phyloP scores from a whole-genome alignment of 2,329 filamentous ascomycete species.

The Penicillium freii region DNA sequence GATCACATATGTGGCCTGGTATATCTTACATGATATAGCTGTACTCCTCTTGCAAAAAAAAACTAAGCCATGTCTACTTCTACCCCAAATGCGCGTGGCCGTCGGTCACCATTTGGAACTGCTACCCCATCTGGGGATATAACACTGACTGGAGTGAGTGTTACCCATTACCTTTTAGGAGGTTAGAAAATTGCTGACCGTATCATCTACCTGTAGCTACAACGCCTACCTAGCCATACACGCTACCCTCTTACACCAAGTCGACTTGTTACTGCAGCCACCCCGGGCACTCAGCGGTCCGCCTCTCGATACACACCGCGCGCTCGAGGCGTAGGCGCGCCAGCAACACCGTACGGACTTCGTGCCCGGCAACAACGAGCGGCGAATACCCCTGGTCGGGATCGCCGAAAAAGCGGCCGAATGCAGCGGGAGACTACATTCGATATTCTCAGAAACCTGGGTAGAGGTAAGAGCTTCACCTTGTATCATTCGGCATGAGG shows the following conservation, averaged over 20 bases:
- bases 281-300: constrained; percentile 35
- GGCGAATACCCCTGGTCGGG: constrained; percentile 50
- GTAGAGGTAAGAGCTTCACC: constrained; percentile 43
- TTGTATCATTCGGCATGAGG: not conserved
- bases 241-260: constrained; percentile 39
- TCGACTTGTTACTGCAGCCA: constrained; percentile 28
- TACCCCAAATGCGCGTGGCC: constrained; percentile 31
- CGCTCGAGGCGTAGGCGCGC: constrained; percentile 36
- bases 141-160: constrained; percentile 28
- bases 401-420: constrained; percentile 51
- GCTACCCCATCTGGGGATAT: constrained; percentile 31
- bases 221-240: constrained; percentile 33
- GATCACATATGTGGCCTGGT: not conserved
- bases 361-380: constrained; percentile 55
- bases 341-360: constrained; percentile 56
- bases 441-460: constrained; percentile 53
- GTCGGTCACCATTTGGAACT: constrained; percentile 23
- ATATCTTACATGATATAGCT: not conserved
- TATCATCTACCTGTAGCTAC: constrained; percentile 25
- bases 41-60: not conserved
- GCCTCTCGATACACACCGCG: constrained; percentile 38
- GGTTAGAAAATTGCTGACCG: not conserved
- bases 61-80: constrained; percentile 25
- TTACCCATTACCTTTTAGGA: not conserved
- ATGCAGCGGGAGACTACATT: constrained; percentile 56